A percentile compares a stretch with the other conserved stretches of the same genome.
Conservation (phyloP, 352 stramenopile genomes). For the Phytophthora rubi region DNA sequence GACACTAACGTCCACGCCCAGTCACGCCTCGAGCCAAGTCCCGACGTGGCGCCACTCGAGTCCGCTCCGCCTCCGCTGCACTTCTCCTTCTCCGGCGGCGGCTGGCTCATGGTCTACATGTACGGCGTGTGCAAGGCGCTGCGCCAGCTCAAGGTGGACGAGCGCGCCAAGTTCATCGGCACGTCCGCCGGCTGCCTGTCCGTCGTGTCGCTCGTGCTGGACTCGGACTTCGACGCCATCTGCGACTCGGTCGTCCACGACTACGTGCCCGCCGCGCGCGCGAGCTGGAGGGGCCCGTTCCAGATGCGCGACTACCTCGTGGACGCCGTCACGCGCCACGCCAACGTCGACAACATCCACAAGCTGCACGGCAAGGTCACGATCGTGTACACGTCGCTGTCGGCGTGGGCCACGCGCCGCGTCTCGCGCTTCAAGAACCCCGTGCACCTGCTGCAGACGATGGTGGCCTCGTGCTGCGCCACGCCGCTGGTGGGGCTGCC, state of each 20-base stretch:
- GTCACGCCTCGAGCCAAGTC: neutral
- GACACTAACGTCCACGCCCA: neutral
- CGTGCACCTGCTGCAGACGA: constrained; percentile 48
- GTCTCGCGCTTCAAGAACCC: constrained; percentile 47
- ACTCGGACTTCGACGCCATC: constrained; percentile 57
- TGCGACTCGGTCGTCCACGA: constrained; percentile 40
- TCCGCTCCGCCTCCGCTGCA: constrained; percentile 10
- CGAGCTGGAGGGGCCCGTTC: constrained; percentile 41
- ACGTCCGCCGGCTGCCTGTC: constrained; percentile 53
- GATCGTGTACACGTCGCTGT: constrained; percentile 66
- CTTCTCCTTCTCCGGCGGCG: constrained; percentile 61
- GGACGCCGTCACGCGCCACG: constrained; percentile 42
- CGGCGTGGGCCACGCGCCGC: constrained; percentile 41
- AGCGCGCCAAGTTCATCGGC: constrained; percentile 51
- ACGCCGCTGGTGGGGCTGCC: constrained; percentile 56
- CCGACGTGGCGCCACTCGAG: neutral
- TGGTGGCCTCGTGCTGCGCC: constrained; percentile 64
- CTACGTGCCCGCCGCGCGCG: constrained; percentile 36
- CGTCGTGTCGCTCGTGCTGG: constrained; percentile 44
- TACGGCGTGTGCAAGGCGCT: constrained; percentile 67
- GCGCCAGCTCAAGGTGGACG: constrained; percentile 44
- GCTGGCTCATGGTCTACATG: constrained; percentile 70
- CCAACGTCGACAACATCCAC: constrained; percentile 37
- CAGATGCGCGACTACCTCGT: constrained; percentile 60
- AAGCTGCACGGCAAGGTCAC: constrained; percentile 39